phyloP scores from a whole-genome alignment of 208 protist species.

The Crithidia mellificae region DNA sequence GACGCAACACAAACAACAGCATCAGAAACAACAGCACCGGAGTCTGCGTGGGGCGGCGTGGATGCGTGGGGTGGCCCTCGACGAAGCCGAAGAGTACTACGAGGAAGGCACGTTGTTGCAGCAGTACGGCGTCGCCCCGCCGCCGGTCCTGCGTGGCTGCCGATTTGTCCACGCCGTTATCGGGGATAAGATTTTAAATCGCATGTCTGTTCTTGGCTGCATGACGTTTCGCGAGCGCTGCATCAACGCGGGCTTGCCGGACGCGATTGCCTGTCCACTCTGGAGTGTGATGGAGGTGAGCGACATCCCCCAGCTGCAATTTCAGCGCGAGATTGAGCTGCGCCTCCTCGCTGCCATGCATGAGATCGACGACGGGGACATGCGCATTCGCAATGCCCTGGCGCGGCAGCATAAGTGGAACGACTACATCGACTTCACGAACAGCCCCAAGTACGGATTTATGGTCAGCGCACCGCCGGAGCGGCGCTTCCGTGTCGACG shows the following conservation, averaged over 20 bases:
- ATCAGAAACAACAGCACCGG: neutral
- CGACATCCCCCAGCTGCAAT: constrained; percentile 45
- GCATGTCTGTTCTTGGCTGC: constrained; percentile 29
- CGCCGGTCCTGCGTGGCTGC: constrained; percentile 46
- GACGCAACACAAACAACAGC: no score
- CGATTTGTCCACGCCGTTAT: constrained; percentile 40
- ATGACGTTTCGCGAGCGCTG: constrained; percentile 38
- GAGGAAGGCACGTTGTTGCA: constrained; percentile 30
- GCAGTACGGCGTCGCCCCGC: constrained; percentile 14
- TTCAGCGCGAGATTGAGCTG: constrained; percentile 41
- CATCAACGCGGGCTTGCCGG: constrained; percentile 32
- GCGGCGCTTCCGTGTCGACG: constrained; percentile 15
- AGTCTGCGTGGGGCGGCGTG: constrained; percentile 39
- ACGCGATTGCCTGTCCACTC: constrained; percentile 44
- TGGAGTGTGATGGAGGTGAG: constrained; percentile 34
- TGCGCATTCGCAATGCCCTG: constrained; percentile 30
- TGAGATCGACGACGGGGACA: constrained; percentile 37
- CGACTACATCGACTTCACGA: constrained; percentile 33
- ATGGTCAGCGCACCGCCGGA: constrained; percentile 21
- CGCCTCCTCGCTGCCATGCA: constrained; percentile 32
- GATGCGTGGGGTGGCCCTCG: constrained; percentile 37
- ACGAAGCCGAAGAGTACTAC: constrained; percentile 11
- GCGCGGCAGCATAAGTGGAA: constrained; percentile 32
- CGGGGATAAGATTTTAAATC: constrained; percentile 42
- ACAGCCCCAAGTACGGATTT: constrained; percentile 27